Base-by-base conservation (phyloP, 306 rosid species). In the Dalbergia cochinchinensis region DNA sequence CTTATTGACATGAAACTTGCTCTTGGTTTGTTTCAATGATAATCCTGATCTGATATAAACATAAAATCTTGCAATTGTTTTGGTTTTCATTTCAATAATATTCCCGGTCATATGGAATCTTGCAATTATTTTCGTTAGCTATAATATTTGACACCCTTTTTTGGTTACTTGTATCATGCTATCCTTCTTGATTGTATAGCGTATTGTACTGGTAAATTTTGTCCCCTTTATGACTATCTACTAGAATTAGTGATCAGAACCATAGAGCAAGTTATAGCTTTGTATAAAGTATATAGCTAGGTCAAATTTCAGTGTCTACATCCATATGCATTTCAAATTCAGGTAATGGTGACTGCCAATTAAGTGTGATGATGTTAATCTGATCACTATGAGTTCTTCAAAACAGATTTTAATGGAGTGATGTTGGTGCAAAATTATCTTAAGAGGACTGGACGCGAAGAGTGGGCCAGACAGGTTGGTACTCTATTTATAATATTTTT, bases 351-450 rank as follows among this genome's bases (percentile, higher is more conserved):
- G 19, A 55, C 44, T 42, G 47, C 2, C 41, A 59, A 16, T 39
- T 71, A 71, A 16, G 76, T 42, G 64, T 70, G 64, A 42, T 62
- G 47, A 55, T 63, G 15, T 61, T 77, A 72, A 77, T 31, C 33
- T 83, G 80, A 58, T 75, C 13, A 16, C 77, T 50, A 65, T 69
- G 73, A 18, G 57, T 31, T 86, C 54, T 80, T 47, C 85, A 85
- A 14, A 75, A 86, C 93, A 96, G 99, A 96, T 93, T 96, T 96
- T 86, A 96, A 96, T 74, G 99, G 98, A 58, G 94, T 74, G 77
- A 76, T 78, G 80, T 94, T 93, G 77, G 98, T 96, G 79, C 97
- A 86, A 84, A 96, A 96, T 84, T 90, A 93, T 88, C 91, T 96
- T 63, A 31, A 55, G 26, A 88, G 97, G 87, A 91, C 96, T 15